These are phyloP conservation scores for Clausena lansium DNA, from an alignment of 345 rosid species.

Conservation along the genomic window DNA sequence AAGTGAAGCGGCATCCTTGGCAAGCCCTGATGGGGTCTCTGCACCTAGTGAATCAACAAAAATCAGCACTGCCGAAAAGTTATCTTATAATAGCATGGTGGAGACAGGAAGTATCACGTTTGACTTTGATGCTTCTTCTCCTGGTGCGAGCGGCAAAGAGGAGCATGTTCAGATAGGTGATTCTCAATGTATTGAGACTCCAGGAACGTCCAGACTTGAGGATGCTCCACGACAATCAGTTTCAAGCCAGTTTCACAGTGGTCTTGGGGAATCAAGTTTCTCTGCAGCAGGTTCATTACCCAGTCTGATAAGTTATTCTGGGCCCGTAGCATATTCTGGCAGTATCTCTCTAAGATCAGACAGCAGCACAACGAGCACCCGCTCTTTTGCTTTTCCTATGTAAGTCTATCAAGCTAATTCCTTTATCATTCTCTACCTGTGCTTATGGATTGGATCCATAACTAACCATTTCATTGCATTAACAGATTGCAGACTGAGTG, in stretches of 20 bases:
- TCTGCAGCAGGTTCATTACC: conserved; percentile 58
- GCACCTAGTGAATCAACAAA: conserved; percentile 21
- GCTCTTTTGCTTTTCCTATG: conserved; percentile 95
- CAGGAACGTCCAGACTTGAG: conserved; percentile 18
- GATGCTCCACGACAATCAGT: conserved; percentile 23
- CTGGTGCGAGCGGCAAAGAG: conserved; percentile 12
- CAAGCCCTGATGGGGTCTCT: conserved; percentile 16
- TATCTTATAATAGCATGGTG: conserved; percentile 17
- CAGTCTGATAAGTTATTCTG: conserved; percentile 64
- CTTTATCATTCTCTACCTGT: background rate
- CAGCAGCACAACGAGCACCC: conserved; percentile 88
- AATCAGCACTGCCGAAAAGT: conserved; percentile 15
- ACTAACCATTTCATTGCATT: background rate
- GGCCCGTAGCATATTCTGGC: conserved; percentile 66
- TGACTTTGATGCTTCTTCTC: conserved; percentile 26
- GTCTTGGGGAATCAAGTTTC: conserved; percentile 72
- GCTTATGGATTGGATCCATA: background rate
- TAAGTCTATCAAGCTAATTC: conserved; percentile 24
- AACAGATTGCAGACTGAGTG: conserved; percentile 87
- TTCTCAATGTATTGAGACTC: conserved; percentile 14
- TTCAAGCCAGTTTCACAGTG: conserved; percentile 27
- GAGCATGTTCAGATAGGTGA: conserved; percentile 22
- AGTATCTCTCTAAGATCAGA: conserved; percentile 81
- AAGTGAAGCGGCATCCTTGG: conserved; percentile 8
- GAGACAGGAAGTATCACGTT: conserved; percentile 35